Conservation (phyloP, 208 protist species). For the Wallacemonas sp. region DNA sequence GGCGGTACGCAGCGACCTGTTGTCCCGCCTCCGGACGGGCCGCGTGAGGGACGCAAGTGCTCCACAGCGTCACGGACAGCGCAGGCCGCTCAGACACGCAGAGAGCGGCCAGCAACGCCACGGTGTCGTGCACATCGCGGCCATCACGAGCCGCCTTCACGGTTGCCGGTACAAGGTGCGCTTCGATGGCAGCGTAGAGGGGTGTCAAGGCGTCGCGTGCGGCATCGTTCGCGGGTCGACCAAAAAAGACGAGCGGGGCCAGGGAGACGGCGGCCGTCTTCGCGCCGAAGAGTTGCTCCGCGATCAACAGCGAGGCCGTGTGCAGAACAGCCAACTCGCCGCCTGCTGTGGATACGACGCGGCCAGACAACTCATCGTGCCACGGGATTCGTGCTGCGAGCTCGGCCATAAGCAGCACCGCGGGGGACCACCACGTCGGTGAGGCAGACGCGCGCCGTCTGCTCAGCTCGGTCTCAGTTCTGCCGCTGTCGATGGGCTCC, state of each 20-base stretch:
- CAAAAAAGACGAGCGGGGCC: constrained; percentile 3
- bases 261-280: background rate
- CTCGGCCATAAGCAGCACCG: background rate
- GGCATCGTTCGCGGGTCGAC: background rate
- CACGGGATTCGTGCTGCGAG: background rate
- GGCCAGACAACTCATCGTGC: background rate
- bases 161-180: background rate
- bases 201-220: background rate
- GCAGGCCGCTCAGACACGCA: background rate
- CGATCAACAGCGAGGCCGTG: background rate
- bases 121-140: background rate
- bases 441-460: no score
- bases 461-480: no score
- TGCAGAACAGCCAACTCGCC: background rate
- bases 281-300: background rate
- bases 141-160: no score
- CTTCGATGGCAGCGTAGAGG: background rate
- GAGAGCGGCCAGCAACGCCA: background rate
- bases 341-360: background rate
- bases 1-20: background rate
- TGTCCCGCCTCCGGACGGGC: background rate
- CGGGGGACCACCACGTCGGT: background rate
- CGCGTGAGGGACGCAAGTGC: background rate
- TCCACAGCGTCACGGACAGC: background rate
- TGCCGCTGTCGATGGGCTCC: no score